These are phyloP conservation scores for Colletotrichum shisoi DNA, from an alignment of 2,329 filamentous ascomycete species.

Conservation along the genomic window DNA sequence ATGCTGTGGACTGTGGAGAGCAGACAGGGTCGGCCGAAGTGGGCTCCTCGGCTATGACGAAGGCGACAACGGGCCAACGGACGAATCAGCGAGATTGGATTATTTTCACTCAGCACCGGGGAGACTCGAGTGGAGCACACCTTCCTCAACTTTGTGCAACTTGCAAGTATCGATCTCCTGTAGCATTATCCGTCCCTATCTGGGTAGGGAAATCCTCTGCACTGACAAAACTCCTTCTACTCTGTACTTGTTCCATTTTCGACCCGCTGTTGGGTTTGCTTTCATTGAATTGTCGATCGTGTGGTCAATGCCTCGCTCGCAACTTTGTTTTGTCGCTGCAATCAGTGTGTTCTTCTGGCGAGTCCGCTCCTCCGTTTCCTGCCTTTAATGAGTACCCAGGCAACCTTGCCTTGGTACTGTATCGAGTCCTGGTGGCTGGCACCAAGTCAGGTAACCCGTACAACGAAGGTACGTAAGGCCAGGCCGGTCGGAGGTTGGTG, in stretches of 20 bases:
- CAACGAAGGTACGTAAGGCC: neutral
- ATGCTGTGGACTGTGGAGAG: conserved; percentile 28
- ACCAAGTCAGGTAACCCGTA: neutral
- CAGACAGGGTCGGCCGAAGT: conserved; percentile 30
- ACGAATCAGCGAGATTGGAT: conserved; percentile 37
- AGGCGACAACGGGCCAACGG: conserved; percentile 38
- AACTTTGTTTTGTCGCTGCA: neutral
- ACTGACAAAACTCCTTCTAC: neutral
- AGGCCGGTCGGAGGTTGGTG: neutral
- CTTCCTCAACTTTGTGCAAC: conserved; percentile 11
- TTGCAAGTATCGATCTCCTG: conserved; percentile 3
- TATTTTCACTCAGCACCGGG: conserved; percentile 40
- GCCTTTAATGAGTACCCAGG: neutral
- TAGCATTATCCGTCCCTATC: neutral
- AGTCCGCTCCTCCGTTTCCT: neutral
- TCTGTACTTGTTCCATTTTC: neutral
- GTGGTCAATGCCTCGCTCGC: neutral
- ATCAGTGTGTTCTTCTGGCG: neutral
- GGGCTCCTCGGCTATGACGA: conserved; percentile 41
- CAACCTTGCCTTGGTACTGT: neutral
- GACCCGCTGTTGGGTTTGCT: neutral
- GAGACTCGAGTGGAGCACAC: conserved; percentile 19
- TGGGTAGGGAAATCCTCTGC: neutral
- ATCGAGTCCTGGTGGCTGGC: neutral
- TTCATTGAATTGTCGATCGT: neutral